phyloP scores from a whole-genome alignment of 1,284 basidiomycete species.

The Irpex lacteus region DNA sequence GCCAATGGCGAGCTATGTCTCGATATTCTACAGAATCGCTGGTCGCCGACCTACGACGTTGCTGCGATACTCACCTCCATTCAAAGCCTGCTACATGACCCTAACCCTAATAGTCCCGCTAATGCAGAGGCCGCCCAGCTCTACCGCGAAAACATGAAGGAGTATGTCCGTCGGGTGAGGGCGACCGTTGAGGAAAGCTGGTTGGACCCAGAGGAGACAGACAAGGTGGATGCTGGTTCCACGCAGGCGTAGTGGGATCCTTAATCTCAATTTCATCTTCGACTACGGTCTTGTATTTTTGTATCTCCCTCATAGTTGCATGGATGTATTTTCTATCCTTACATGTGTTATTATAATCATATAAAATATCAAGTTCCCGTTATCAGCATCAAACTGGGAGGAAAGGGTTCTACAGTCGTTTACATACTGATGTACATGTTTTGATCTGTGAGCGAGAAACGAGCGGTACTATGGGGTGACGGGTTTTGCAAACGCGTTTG shows the following conservation, averaged over 20 bases:
- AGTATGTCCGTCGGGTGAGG: slow-evolving; percentile 91
- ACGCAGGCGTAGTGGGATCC: background rate
- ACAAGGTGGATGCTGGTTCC: slow-evolving; percentile 32
- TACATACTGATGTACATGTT: too few species aligned
- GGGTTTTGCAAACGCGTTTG: too few species aligned
- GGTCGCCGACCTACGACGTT: slow-evolving; percentile 98
- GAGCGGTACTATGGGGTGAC: too few species aligned
- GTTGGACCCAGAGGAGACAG: slow-evolving; percentile 79
- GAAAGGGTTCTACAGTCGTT: too few species aligned
- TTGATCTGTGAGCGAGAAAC: too few species aligned
- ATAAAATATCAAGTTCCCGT: too few species aligned
- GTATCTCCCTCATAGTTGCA: too few species aligned
- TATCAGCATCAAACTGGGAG: too few species aligned
- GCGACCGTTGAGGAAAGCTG: slow-evolving; percentile 90
- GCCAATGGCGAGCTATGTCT: slow-evolving; percentile 97
- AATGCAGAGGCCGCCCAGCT: slow-evolving; percentile 97
- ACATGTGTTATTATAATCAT: too few species aligned
- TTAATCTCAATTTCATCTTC: too few species aligned
- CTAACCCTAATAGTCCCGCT: slow-evolving; percentile 96
- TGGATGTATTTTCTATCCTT: too few species aligned
- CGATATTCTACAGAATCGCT: slow-evolving; percentile 97
- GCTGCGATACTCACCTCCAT: slow-evolving; percentile 97
- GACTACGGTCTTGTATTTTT: too few species aligned
- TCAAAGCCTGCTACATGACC: slow-evolving; percentile 94
- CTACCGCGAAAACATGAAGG: slow-evolving; percentile 98